Percentiles rank a stretch among this genome's conserved stretches.
phyloP scores from a whole-genome alignment of 2,329 filamentous ascomycete species.

The Nigrospora oryzae region DNA sequence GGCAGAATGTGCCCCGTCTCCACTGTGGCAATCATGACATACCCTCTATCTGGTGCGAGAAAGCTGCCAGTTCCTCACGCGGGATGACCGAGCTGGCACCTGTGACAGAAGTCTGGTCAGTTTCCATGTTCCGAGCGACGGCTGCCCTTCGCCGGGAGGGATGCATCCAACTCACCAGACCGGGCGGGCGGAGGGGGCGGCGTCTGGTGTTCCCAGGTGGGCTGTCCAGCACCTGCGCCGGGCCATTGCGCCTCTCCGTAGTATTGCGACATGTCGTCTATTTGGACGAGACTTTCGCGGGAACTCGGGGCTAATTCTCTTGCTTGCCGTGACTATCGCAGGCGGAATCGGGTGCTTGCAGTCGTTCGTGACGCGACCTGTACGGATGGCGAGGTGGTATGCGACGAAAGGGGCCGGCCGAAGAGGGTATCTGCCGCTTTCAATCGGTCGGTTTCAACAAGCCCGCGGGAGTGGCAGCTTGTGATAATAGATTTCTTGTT shows the following conservation, averaged over 20 bases:
- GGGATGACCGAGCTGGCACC: conserved; percentile 68
- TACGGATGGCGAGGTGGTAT: too few species aligned
- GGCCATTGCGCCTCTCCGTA: conserved; percentile 25
- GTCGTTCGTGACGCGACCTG: too few species aligned
- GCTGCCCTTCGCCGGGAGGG: background rate
- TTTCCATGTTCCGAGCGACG: too few species aligned
- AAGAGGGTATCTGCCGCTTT: too few species aligned
- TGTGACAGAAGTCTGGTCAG: conserved; percentile 18
- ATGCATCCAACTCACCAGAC: conserved; percentile 45
- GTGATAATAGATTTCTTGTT: too few species aligned
- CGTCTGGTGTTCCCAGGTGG: conserved; percentile 65
- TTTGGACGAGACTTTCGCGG: too few species aligned
- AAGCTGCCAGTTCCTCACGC: conserved; percentile 69
- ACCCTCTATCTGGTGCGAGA: conserved; percentile 86
- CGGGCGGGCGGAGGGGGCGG: conserved; percentile 55
- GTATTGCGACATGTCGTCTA: conserved; percentile 21
- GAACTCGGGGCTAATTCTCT: too few species aligned
- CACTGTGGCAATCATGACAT: conserved; percentile 31
- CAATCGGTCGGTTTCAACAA: too few species aligned
- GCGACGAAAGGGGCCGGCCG: too few species aligned
- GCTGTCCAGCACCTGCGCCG: conserved; percentile 40
- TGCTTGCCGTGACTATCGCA: too few species aligned
- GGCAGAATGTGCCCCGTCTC: background rate
- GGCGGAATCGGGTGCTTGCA: too few species aligned
- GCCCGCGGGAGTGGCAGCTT: too few species aligned